These are phyloP conservation scores for Leccinum subgranulosum DNA, from an alignment of 768 basidiomycete genomes.

Conservation along the genomic window DNA sequence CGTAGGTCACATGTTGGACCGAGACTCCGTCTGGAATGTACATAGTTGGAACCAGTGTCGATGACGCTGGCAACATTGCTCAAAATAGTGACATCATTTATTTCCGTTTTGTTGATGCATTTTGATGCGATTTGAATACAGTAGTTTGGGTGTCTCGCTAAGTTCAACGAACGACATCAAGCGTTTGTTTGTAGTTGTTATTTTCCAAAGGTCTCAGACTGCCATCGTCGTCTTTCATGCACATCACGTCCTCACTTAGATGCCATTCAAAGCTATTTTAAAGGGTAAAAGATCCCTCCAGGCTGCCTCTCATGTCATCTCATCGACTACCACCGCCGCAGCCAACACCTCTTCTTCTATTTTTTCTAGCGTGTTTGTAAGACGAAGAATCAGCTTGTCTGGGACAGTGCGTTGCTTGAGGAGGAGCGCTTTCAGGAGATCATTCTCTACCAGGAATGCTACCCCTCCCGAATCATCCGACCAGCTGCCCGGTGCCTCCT, in stretches of 20 bases:
- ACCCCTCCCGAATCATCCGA: conserved; percentile 41
- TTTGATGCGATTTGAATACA: no score
- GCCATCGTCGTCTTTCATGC: conserved; percentile 17
- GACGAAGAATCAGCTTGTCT: conserved; percentile 30
- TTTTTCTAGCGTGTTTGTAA: conserved; percentile 31
- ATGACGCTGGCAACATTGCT: conserved; percentile 8
- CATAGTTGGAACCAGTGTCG: conserved; percentile 22
- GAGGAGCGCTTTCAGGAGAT: conserved; percentile 21
- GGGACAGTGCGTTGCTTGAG: conserved; percentile 31
- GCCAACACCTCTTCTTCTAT: conserved; percentile 33
- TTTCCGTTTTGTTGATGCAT: no score
- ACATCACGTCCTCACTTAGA: conserved; percentile 7
- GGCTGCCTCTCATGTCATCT: conserved; percentile 44
- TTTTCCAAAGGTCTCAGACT: conserved; percentile 16
- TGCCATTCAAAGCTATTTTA: conserved; percentile 29
- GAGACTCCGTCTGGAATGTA: conserved; percentile 6
- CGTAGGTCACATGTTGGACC: neutral
- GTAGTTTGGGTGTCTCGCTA: no score
- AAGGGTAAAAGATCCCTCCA: conserved; percentile 55
- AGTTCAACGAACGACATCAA: no score
- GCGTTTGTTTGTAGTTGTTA: conserved; percentile 25
- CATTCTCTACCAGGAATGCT: conserved; percentile 25
- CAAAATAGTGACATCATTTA: conserved; percentile 1
- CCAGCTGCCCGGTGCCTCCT: conserved; percentile 37
- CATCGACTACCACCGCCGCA: conserved; percentile 26